These are phyloP conservation scores for Fusarium sp. DNA, from an alignment of 2,329 filamentous ascomycete species.

Conservation along the genomic window DNA sequence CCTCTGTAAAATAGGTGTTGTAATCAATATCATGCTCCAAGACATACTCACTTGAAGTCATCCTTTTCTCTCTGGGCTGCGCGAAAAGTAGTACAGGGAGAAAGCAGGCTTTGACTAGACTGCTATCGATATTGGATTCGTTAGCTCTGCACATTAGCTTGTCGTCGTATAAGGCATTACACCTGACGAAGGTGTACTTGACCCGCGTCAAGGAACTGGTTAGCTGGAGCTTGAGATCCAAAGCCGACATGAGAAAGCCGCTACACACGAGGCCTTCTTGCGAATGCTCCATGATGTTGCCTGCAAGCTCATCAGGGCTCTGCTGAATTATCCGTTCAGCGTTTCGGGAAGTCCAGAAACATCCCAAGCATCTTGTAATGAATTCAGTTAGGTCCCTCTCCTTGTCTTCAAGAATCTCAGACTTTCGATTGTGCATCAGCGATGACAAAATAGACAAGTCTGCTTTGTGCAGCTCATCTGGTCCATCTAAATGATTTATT, in stretches of 20 bases:
- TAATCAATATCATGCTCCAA: not conserved
- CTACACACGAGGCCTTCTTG: not conserved
- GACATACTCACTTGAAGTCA: not conserved
- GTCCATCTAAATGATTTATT: not conserved
- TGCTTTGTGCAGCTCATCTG: not conserved
- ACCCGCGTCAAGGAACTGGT: not conserved
- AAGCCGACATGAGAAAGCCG: not conserved
- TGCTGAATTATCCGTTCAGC: no score
- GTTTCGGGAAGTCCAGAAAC: not conserved
- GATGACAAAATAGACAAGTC: not conserved
- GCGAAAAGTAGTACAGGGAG: constrained; percentile 8
- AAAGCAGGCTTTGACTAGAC: not conserved
- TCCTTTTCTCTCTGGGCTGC: rapidly evolving
- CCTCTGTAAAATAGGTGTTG: not conserved
- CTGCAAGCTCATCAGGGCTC: not conserved
- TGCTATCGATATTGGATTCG: not conserved
- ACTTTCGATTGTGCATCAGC: not conserved
- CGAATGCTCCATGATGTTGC: not conserved
- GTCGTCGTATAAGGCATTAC: not conserved
- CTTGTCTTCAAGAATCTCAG: not conserved
- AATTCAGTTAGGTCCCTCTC: not conserved
- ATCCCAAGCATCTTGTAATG: not conserved
- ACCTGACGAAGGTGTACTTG: constrained; percentile 1
- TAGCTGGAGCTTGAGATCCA: not conserved
- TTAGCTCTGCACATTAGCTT: not conserved